Conservation (phyloP, 2,329 filamentous ascomycete species). For the Alternaria tenuissima region DNA sequence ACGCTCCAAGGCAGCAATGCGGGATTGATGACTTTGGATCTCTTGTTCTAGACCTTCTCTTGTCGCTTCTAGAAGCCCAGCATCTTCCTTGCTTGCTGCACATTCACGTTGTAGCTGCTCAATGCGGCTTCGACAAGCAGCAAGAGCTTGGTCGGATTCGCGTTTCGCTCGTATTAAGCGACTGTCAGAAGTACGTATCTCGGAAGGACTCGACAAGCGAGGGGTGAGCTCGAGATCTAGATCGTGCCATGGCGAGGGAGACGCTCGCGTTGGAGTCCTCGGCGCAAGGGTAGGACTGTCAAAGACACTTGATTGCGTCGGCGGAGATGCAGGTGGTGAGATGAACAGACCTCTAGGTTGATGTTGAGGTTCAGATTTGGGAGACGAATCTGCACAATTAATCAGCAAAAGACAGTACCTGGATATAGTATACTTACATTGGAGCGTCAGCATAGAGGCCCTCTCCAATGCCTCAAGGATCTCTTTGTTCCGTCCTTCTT, state of each 20-base stretch:
- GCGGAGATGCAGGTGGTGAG: conserved; percentile 47
- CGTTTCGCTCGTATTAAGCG: conserved; percentile 48
- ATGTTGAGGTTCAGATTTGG: conserved; percentile 30
- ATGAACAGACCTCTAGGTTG: conserved; percentile 35
- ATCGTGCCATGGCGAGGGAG: conserved; percentile 35
- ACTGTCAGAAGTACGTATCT: conserved; percentile 45
- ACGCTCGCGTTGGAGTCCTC: conserved; percentile 35
- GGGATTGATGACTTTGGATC: conserved; percentile 38
- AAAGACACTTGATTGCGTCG: conserved; percentile 30
- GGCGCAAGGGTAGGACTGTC: conserved; percentile 26
- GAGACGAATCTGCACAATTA: conserved; percentile 32
- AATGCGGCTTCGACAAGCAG: conserved; percentile 46
- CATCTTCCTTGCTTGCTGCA: conserved; percentile 35
- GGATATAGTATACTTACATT: conserved; percentile 35
- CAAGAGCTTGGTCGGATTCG: conserved; percentile 49
- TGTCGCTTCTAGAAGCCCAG: conserved; percentile 25
- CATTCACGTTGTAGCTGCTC: conserved; percentile 44
- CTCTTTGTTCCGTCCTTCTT: conserved; percentile 49
- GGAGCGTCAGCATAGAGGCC: conserved; percentile 48
- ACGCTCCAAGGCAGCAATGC: conserved; percentile 39
- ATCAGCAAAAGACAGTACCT: conserved; percentile 12
- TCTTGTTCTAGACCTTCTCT: conserved; percentile 37
- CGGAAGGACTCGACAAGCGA: conserved; percentile 23
- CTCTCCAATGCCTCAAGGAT: conserved; percentile 49
- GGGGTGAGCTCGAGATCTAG: conserved; percentile 32